Evolutionary conservation across 2,329 filamentous ascomycete species (phyloP).

Genomic region (Parascedosporium putredinis): DNA sequence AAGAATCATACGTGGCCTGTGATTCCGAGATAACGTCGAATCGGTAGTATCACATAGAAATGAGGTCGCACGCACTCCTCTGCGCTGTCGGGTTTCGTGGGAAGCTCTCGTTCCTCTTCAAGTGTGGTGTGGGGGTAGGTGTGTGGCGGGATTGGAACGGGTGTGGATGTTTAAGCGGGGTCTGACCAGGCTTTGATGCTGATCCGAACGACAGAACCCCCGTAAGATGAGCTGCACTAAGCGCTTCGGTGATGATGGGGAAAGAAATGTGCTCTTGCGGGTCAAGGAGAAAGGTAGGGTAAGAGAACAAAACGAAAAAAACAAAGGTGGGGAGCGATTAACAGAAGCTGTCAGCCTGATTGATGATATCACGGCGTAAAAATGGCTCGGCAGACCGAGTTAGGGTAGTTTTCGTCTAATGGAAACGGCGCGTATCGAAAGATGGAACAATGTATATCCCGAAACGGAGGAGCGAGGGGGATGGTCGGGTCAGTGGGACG

Average conservation of each 20-base stretch:
- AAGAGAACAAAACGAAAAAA: too few relatives aligned
- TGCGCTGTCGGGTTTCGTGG: background rate
- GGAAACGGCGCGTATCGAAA: background rate
- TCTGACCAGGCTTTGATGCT: background rate
- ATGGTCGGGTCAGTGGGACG: background rate
- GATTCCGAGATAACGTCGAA: background rate
- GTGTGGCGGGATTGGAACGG: background rate
- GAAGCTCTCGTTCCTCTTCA: background rate
- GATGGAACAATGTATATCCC: background rate
- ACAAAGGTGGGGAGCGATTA: too few relatives aligned
- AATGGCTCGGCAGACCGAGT: background rate
- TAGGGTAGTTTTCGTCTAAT: background rate
- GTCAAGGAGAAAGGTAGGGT: too few relatives aligned
- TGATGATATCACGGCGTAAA: background rate
- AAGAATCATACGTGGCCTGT: background rate
- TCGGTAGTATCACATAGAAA: background rate
- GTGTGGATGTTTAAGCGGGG: background rate
- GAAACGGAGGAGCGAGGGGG: background rate
- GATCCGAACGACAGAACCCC: too few relatives aligned
- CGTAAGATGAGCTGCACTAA: too few relatives aligned
- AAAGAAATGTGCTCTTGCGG: too few relatives aligned
- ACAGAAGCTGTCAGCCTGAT: too few relatives aligned
- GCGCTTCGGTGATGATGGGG: too few relatives aligned
- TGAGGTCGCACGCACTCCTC: background rate
- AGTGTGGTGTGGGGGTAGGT: background rate